Evolutionary conservation across 441 rosid genomes (phyloP).

Genomic region (Erodium chrysanthum): DNA sequence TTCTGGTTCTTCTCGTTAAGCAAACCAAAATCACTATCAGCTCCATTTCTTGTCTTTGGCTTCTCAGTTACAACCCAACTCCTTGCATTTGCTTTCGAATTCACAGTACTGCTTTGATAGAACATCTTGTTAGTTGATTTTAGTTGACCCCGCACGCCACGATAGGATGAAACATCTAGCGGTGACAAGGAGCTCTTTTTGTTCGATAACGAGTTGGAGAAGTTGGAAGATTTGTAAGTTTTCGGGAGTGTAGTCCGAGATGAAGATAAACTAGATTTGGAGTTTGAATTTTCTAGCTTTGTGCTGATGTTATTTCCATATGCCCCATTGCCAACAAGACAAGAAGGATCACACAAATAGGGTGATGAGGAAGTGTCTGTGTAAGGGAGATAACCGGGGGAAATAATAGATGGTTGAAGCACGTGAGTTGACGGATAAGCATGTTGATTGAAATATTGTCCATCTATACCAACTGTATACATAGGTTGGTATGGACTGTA

Average conservation of each 20-base stretch:
- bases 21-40: slow-evolving; percentile 13
- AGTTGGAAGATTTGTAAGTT: too few species aligned
- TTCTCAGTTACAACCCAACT: slow-evolving; percentile 29
- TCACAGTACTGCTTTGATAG: slow-evolving; percentile 17
- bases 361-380: slow-evolving; percentile 30
- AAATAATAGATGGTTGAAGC: slow-evolving; percentile 19
- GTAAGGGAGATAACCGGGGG: slow-evolving; percentile 34
- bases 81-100: slow-evolving; percentile 22
- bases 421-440: slow-evolving; percentile 23
- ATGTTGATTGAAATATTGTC: slow-evolving; percentile 28
- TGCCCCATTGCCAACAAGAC: slow-evolving; percentile 15
- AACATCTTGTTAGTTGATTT: slow-evolving; percentile 30
- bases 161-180: slow-evolving; percentile 15
- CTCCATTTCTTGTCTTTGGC: slow-evolving; percentile 28
- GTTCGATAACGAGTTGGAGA: background rate
- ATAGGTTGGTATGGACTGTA: slow-evolving; percentile 27
- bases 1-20: too few species aligned
- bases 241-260: too few species aligned
- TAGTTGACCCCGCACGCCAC: slow-evolving; percentile 24
- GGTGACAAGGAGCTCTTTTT: slow-evolving; percentile 23
- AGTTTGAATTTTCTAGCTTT: slow-evolving; percentile 25
- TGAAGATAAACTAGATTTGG: slow-evolving; percentile 19
- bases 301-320: slow-evolving; percentile 25
- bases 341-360: slow-evolving; percentile 29
- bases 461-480: slow-evolving; percentile 23